Evolutionary conservation across 306 rosid genomes (phyloP), one percentile per base, ranked within the genome.

Genomic region (Lathyrus tuberosus): DNA sequence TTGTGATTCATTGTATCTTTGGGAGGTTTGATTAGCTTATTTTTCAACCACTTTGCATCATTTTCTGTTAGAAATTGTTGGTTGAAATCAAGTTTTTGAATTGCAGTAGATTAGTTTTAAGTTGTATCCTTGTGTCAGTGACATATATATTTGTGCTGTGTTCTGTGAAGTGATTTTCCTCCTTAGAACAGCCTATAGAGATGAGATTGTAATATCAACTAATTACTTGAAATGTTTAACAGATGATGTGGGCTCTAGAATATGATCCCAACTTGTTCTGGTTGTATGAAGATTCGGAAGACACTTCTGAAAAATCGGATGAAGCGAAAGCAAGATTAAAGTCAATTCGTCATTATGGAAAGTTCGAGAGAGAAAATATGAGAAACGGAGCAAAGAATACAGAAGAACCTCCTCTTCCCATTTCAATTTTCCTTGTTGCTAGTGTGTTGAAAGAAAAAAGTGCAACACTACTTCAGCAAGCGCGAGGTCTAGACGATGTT

Each of bases 221-320:
- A 59, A 28, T 75, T 47, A 53, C 14, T 47, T 80, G 38, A 67
- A 49, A 22, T 42, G 9, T 69, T 75, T 54, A 47, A 78, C 87
- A 95, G 99, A 95, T 95, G 97, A 95, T 94, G 99, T 94, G 97
- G 99, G 97, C 99, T 18, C 83, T 94, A 15, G 97, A 94, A 73
- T 94, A 87, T 17, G 99, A 95, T 73, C 99, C 99, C 0, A 89
- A 86, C 59, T 51, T 87, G 69, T 91, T 62, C 70, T 58, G 42
- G 42, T 5, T 86, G 62, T 95, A 95, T 7, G 95, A 95, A 82
- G 96, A 89, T 0, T 80, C 84, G 26, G 83, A 87, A 15, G 42
- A 72, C 17, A 72, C 60, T 52, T 67, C 58, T 58, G 40, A 35
- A 1, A 35, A 35, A 35, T 67, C 79, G 0, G 95, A 91, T 48